A percentile compares a stretch with the other conserved stretches of the same genome.
These are phyloP conservation scores for Lomentospora prolificans DNA, from an alignment of 2,329 filamentous ascomycete species.

Conservation along the genomic window DNA sequence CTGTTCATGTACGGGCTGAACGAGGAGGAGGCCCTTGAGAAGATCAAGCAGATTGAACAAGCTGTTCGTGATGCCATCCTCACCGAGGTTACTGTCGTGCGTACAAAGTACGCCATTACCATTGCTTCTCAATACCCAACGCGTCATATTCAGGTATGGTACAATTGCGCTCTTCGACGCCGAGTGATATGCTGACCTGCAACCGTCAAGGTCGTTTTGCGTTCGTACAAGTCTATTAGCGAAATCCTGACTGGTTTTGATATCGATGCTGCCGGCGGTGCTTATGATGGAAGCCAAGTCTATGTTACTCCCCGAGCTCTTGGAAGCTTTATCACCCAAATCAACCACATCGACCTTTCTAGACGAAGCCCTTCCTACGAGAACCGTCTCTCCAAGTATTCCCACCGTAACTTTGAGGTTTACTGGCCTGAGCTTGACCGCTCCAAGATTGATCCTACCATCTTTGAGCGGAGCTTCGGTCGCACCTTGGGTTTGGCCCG, in stretches of 20 bases:
- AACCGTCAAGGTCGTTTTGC: conserved; percentile 72
- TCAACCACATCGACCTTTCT: conserved; percentile 69
- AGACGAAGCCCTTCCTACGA: conserved; percentile 80
- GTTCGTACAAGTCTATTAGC: conserved; percentile 73
- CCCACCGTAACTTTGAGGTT: conserved; percentile 74
- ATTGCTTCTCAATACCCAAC: conserved; percentile 78
- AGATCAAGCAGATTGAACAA: conserved; percentile 73
- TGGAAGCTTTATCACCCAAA: conserved; percentile 70
- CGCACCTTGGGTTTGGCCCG: conserved; percentile 69
- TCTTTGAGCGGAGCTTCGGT: conserved; percentile 73
- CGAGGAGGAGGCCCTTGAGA: conserved; percentile 68
- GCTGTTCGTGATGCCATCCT: conserved; percentile 68
- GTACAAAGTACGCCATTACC: conserved; percentile 80
- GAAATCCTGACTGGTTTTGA: conserved; percentile 85
- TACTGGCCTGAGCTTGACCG: conserved; percentile 70
- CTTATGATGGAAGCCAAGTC: conserved; percentile 72
- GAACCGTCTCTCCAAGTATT: conserved; percentile 78
- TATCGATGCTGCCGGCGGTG: conserved; percentile 73
- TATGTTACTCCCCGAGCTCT: conserved; percentile 70
- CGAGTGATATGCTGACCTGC: no score
- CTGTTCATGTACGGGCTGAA: conserved; percentile 74
- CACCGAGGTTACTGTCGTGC: conserved; percentile 72
- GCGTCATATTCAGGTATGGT: conserved; percentile 57
- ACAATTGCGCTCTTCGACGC: no score
- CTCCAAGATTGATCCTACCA: conserved; percentile 70